These are phyloP conservation scores for Trichoderma breve DNA, from an alignment of 2,329 filamentous ascomycete species.

Conservation along the genomic window DNA sequence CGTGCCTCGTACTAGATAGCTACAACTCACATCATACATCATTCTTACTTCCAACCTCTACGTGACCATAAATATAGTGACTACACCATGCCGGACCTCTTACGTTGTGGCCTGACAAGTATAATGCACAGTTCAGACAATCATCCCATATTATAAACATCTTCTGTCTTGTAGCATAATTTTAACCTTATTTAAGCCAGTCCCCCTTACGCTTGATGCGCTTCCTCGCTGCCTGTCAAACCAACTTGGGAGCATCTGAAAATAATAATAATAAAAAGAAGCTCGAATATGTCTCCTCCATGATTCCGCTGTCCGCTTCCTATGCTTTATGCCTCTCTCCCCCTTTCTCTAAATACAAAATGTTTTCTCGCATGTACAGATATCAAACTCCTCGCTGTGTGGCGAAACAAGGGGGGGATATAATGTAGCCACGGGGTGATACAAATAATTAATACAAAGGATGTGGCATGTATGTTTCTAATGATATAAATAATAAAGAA, in stretches of 20 bases:
- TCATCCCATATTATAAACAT: background rate
- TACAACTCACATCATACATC: no score
- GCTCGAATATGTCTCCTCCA: background rate
- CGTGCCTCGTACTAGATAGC: no score
- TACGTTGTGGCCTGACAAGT: no score
- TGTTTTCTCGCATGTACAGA: conserved; percentile 1
- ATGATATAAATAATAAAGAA: background rate
- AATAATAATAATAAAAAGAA: background rate
- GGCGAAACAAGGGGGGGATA: conserved; percentile 1
- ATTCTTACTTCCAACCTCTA: no score
- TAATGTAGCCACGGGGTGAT: background rate
- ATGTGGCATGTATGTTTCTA: conserved; percentile 8
- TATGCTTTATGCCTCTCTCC: background rate
- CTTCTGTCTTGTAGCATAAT: background rate
- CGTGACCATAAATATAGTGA: no score
- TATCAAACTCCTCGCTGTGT: conserved; percentile 13
- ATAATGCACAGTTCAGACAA: background rate
- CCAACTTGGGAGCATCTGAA: background rate
- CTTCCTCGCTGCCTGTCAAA: background rate
- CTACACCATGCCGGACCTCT: no score
- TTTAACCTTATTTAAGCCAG: background rate
- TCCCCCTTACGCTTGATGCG: background rate
- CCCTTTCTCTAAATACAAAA: conserved; percentile 9
- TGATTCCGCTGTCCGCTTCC: background rate
- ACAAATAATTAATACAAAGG: background rate